phyloP scores from a whole-genome alignment of 257 asterid species.

The Plantago major region DNA sequence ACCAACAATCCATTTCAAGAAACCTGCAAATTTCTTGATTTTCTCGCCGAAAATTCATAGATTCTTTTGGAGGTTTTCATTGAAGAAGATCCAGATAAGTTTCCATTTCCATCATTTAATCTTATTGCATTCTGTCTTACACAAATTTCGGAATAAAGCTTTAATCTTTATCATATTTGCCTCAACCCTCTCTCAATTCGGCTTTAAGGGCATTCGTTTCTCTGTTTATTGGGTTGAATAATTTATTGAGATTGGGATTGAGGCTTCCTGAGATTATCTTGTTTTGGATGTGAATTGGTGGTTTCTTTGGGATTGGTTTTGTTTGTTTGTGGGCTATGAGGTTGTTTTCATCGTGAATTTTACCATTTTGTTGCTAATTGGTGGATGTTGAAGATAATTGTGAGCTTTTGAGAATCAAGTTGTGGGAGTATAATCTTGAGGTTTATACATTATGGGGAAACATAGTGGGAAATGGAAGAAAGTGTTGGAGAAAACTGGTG shows the following conservation, averaged over 20 bases:
- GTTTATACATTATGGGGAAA: conserved; percentile 55
- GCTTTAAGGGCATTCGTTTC: conserved; percentile 19
- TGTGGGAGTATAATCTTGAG: conserved; percentile 30
- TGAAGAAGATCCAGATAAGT: conserved; percentile 45
- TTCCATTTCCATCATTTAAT: conserved; percentile 1
- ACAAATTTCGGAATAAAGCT: conserved; percentile 26
- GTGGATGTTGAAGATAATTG: conserved; percentile 11
- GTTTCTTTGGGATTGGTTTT: background rate
- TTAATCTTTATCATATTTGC: conserved; percentile 24
- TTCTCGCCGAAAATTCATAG: conserved; percentile 23
- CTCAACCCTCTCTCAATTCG: conserved; percentile 20
- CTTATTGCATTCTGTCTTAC: no score
- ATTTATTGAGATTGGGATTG: conserved; percentile 7
- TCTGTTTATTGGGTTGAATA: background rate
- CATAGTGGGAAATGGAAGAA: conserved; percentile 42
- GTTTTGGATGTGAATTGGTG: conserved; percentile 5
- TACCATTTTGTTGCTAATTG: conserved; percentile 12
- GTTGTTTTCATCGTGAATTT: no score
- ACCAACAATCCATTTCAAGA: conserved; percentile 22
- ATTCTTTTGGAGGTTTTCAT: conserved; percentile 38
- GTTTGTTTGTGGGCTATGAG: conserved; percentile 11
- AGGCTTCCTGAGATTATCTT: background rate
- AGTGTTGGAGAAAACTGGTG: conserved; percentile 39
- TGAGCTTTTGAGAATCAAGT: conserved; percentile 13
- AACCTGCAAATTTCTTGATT: conserved; percentile 31